A percentile compares a stretch with the other conserved stretches of the same genome.
phyloP scores from a whole-genome alignment of 352 stramenopile genomes.

The Phytophthora sojae region DNA sequence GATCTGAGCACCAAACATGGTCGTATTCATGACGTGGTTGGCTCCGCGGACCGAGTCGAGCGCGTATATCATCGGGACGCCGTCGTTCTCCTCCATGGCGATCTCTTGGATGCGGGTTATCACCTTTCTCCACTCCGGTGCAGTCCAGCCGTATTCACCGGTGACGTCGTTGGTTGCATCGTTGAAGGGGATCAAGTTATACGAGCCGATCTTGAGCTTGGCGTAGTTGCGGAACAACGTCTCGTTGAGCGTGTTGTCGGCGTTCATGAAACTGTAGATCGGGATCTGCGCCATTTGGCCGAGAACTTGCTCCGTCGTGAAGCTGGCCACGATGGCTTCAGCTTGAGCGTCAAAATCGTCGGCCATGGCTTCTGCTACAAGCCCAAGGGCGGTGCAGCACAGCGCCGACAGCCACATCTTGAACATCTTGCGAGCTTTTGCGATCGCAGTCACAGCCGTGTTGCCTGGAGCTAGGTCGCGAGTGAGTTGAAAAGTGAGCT shows the following conservation, averaged over 20 bases:
- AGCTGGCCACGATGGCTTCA: constrained; percentile 11
- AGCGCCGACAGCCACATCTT: constrained; percentile 8
- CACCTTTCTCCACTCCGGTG: constrained; percentile 58
- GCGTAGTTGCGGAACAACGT: constrained; percentile 62
- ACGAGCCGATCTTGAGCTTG: constrained; percentile 79
- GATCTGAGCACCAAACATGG: constrained; percentile 85
- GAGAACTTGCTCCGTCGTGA: constrained; percentile 46
- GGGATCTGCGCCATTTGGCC: constrained; percentile 91
- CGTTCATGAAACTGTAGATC: constrained; percentile 63
- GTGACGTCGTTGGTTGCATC: constrained; percentile 2
- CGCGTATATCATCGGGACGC: constrained; percentile 73
- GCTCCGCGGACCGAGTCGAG: constrained; percentile 88
- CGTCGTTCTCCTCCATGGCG: constrained; percentile 52
- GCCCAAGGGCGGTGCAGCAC: constrained; percentile 9
- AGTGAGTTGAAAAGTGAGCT: constrained; percentile 8
- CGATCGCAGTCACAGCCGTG: not conserved
- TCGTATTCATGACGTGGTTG: constrained; percentile 74
- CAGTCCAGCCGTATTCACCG: constrained; percentile 5
- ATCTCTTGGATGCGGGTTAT: constrained; percentile 79
- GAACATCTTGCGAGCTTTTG: constrained; percentile 2
- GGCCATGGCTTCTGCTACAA: not conserved
- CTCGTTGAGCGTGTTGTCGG: constrained; percentile 54
- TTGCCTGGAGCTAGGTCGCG: not conserved
- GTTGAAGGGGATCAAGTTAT: constrained; percentile 66
- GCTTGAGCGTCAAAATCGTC: constrained; percentile 10